Percentiles rank a stretch among this genome's conserved stretches.
Conservation (phyloP, 768 basidiomycete species). For the Leucosporidium scottii region DNA sequence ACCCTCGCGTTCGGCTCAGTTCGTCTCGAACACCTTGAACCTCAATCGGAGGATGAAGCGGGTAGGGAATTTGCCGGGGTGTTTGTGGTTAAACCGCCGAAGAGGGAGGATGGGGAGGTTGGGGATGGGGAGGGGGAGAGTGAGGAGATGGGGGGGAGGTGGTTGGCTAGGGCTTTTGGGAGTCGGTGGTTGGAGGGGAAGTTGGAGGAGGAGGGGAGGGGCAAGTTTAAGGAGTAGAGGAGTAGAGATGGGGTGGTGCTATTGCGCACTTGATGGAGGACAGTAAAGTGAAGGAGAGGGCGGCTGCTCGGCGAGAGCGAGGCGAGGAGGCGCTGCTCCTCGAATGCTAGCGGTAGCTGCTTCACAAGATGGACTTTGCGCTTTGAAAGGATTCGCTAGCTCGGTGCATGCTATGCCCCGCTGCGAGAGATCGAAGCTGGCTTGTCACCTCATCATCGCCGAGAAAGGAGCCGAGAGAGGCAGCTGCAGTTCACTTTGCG, state of each 20-base stretch:
- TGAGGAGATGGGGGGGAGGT: conserved; percentile 20
- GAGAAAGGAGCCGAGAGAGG: background rate
- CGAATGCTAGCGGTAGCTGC: too few relatives aligned
- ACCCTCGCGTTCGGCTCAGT: conserved; percentile 26
- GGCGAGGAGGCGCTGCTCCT: too few relatives aligned
- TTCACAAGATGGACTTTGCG: too few relatives aligned
- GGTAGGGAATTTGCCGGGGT: conserved; percentile 1
- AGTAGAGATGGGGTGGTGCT: too few relatives aligned
- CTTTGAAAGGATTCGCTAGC: too few relatives aligned
- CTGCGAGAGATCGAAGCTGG: too few relatives aligned
- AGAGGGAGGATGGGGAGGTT: background rate
- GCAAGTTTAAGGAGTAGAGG: conserved; percentile 5
- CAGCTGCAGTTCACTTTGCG: background rate
- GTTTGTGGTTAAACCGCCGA: conserved; percentile 8
- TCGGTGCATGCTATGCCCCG: too few relatives aligned
- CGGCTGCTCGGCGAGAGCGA: too few relatives aligned
- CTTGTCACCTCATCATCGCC: too few relatives aligned
- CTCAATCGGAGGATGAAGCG: background rate
- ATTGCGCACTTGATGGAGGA: too few relatives aligned
- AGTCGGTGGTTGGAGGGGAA: conserved; percentile 23
- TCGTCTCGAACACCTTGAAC: conserved; percentile 11
- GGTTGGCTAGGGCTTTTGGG: conserved; percentile 28
- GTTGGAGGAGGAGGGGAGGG: conserved; percentile 19
- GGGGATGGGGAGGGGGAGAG: conserved; percentile 19
- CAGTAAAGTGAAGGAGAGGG: too few relatives aligned